Conservation (phyloP, 768 basidiomycete species). For the Gloeostereum incarnatum region DNA sequence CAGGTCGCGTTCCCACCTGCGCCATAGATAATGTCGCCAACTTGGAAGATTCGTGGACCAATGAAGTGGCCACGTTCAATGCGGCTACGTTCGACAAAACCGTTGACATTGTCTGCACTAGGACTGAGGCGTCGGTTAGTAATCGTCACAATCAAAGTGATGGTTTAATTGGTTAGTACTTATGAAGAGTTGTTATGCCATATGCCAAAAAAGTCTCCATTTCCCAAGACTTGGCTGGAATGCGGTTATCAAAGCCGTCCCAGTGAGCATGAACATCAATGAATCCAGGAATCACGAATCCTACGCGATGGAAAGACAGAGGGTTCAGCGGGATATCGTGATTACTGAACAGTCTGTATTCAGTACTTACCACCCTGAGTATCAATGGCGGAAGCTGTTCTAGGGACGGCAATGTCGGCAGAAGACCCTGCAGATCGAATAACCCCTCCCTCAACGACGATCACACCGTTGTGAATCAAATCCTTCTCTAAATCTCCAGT, state of each 20-base stretch:
- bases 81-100: conserved; percentile 57
- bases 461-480: conserved; percentile 39
- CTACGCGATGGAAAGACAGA: conserved; percentile 21
- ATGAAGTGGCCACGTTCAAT: conserved; percentile 60
- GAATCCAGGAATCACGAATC: conserved; percentile 61
- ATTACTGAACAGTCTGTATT: neutral
- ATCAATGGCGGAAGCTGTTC: conserved; percentile 39
- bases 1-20: too few species aligned
- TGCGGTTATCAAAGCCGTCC: conserved; percentile 39
- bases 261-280: conserved; percentile 76
- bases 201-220: conserved; percentile 68
- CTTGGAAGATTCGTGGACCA: conserved; percentile 67
- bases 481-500: conserved; percentile 39
- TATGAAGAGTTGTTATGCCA: conserved; percentile 70
- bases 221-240: conserved; percentile 66
- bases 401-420: conserved; percentile 21
- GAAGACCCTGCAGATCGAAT: conserved; percentile 39
- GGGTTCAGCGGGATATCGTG: conserved; percentile 1
- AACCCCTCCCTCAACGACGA: conserved; percentile 48
- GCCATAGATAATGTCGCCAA: conserved; percentile 58
- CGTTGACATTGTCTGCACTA: conserved; percentile 51
- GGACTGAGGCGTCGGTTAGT: conserved; percentile 43
- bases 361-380: conserved; percentile 46
- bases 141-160: too few species aligned
- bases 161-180: conserved; percentile 39